Base-by-base conservation (phyloP, 2,329 filamentous ascomycete genomes). In the Ceratocystis eucalypticola region DNA sequence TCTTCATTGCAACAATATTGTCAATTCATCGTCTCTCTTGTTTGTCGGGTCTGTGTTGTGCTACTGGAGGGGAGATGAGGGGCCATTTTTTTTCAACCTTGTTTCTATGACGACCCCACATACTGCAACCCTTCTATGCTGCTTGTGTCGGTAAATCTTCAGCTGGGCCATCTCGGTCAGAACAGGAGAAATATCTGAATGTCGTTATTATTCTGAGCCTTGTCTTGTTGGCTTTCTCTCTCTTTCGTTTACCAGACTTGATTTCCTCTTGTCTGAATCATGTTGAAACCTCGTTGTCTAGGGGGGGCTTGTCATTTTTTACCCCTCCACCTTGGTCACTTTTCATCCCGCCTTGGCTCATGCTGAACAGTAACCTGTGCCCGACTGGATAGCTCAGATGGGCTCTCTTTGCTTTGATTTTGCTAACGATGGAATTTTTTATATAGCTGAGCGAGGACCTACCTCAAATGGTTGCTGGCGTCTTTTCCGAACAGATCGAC, bases 401-500 rank as follows among this genome's bases (percentile, higher is more conserved):
- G 65, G 41, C 33, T 53, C 61, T 61, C 12, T 61, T 37, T 30
- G 37, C 12, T 12, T 41, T 12, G 37, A 41, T 61, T 12, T 61
- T 30, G 28, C 55, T 59, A 59, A 59, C 55, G 5, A 33, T 37
- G 28, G 5, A 25, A 6, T 15, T 62, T 61, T 28, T 61, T 61
- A 48, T 64, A 10, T 75, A 99, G 94, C 83, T 99, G 76, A 96
- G 94, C 76, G 92, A 96, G 78, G 94, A 99, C 76, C 91, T 99
- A 72, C 94, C 94, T 72, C 87, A 94, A 80, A 99, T 99, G 94
- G 94, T 97, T 69, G 84, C 88, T 74, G 94, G 94, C 69, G 94
- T 99, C 74, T 97, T 99, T 80, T 99, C 94, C 70, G 93, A 99
- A 70, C 91, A 97, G 79, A 96, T 99, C 78, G 94, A 99, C 75